Conservation (phyloP, 768 basidiomycete genomes). For the Lepiota brunneoincarnata region DNA sequence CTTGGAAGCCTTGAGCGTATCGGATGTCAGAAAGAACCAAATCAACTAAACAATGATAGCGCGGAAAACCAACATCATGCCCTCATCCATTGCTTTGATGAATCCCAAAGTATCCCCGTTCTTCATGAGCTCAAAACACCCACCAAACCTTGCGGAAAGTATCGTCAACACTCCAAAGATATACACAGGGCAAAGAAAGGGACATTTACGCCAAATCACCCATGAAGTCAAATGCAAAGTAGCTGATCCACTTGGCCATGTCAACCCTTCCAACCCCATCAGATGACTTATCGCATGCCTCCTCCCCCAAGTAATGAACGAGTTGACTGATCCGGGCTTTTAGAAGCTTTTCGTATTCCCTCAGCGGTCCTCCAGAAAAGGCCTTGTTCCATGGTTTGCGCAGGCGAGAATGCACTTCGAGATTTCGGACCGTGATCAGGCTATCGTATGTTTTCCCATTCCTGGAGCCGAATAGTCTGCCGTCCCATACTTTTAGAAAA, state of each 20-base stretch:
- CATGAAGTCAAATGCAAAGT: slow-evolving; percentile 32
- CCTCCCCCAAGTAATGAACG: slow-evolving; percentile 24
- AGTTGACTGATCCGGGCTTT: slow-evolving; percentile 28
- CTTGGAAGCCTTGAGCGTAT: slow-evolving; percentile 13
- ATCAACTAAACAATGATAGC: not conserved
- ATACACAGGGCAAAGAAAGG: not conserved
- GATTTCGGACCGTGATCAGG: slow-evolving; percentile 23
- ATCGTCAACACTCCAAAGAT: not conserved
- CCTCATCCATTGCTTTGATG: slow-evolving; percentile 19
- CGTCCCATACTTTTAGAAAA: slow-evolving; percentile 40
- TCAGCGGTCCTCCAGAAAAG: slow-evolving; percentile 34
- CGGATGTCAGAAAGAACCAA: not conserved
- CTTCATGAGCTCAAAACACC: slow-evolving; percentile 23
- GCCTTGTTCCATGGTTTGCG: slow-evolving; percentile 43
- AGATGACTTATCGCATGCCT: slow-evolving; percentile 11
- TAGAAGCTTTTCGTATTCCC: slow-evolving; percentile 36
- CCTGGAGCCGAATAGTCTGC: slow-evolving; percentile 30
- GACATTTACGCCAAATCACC: slow-evolving; percentile 35
- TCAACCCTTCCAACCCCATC: slow-evolving; percentile 17
- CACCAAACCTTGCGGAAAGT: slow-evolving; percentile 22
- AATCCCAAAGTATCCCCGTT: slow-evolving; percentile 25
- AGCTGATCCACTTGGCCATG: slow-evolving; percentile 13
- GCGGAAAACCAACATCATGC: slow-evolving; percentile 18
- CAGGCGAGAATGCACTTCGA: slow-evolving; percentile 32
- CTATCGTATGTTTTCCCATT: slow-evolving; percentile 13